These are phyloP conservation scores for Asterophora lycoperdoides DNA, from an alignment of 768 basidiomycete genomes.

Conservation along the genomic window DNA sequence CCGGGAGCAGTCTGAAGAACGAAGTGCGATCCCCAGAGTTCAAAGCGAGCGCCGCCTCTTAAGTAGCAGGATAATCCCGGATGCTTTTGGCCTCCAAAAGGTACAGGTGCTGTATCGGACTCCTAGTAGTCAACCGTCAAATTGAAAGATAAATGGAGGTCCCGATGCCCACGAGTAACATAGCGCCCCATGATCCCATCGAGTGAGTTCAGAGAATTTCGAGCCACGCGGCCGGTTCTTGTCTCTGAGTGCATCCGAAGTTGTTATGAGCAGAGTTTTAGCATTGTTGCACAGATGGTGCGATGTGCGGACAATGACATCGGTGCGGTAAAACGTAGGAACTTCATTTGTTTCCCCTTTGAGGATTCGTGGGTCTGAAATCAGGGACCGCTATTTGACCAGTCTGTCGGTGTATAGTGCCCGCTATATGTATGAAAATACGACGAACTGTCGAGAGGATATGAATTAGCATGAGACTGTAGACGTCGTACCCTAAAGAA, in stretches of 20 bases:
- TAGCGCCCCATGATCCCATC: background rate
- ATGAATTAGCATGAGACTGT: too few species aligned
- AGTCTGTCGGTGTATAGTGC: too few species aligned
- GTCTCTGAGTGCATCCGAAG: conserved; percentile 8
- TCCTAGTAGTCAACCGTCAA: too few species aligned
- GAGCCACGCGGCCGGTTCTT: background rate
- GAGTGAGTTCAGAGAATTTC: background rate
- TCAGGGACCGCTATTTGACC: too few species aligned
- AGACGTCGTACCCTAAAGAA: too few species aligned
- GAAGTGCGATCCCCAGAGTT: background rate
- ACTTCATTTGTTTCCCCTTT: too few species aligned
- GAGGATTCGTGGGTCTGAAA: too few species aligned
- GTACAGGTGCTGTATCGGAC: background rate
- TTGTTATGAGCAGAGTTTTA: conserved; percentile 1
- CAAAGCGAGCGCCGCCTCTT: background rate
- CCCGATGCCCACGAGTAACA: background rate
- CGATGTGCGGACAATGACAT: too few species aligned
- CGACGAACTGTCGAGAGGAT: too few species aligned
- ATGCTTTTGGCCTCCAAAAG: background rate
- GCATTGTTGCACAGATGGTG: too few species aligned
- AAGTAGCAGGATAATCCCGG: conserved; percentile 5
- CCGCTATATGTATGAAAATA: too few species aligned
- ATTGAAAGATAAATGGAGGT: background rate
- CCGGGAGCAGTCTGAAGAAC: background rate
- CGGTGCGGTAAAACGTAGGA: too few species aligned